A percentile compares a stretch with the other conserved stretches of the same genome.
Conservation (phyloP, 768 basidiomycete species). For the Tephrocybe sp. region DNA sequence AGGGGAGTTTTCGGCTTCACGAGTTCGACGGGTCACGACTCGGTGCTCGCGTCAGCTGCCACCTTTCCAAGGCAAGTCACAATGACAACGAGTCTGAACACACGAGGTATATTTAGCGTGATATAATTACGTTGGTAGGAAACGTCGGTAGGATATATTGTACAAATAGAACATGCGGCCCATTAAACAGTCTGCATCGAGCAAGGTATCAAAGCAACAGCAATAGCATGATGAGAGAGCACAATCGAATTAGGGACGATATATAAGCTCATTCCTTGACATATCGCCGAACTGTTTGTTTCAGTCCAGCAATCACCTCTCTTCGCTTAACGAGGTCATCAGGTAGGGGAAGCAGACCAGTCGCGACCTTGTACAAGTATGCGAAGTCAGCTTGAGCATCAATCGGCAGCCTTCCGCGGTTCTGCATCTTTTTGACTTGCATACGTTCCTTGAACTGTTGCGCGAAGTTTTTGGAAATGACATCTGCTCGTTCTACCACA, state of each 20-base stretch:
- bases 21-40: no score
- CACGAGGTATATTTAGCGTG: no score
- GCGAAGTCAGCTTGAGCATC: slow-evolving; percentile 88
- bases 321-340: slow-evolving; percentile 49
- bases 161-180: neutral
- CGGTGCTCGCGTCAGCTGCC: no score
- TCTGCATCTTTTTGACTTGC: slow-evolving; percentile 56
- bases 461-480: slow-evolving; percentile 84
- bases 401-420: slow-evolving; percentile 63
- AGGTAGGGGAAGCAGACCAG: slow-evolving; percentile 49
- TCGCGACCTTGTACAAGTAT: slow-evolving; percentile 66
- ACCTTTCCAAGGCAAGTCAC: no score
- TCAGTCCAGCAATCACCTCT: slow-evolving; percentile 56
- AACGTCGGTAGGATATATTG: neutral
- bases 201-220: slow-evolving; percentile 6
- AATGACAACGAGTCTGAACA: no score
- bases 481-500: slow-evolving; percentile 86
- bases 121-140: no score
- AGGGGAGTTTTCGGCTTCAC: no score
- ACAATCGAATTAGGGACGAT: neutral
- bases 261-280: slow-evolving; percentile 12
- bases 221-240: slow-evolving; percentile 6
- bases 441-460: slow-evolving; percentile 81
- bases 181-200: neutral
- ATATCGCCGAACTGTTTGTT: slow-evolving; percentile 28